phyloP scores from a whole-genome alignment of 805 yeast species.

The Sugiyamaella floridensis region DNA sequence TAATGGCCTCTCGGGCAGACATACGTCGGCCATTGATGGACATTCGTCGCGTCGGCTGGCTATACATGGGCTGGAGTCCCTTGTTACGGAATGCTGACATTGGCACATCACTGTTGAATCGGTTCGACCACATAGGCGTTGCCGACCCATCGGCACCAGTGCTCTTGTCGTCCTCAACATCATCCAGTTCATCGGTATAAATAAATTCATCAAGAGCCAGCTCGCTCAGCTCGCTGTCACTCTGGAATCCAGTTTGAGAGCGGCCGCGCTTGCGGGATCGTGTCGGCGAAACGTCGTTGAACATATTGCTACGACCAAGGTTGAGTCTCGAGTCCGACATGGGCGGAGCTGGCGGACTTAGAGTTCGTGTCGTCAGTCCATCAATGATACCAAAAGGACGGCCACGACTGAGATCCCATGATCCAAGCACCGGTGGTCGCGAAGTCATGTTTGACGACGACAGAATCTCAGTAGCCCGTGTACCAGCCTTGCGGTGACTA shows the following conservation, averaged over 20 bases:
- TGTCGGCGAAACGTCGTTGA: neutral
- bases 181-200: conserved; percentile 82
- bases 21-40: conserved; percentile 12
- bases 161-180: conserved; percentile 50
- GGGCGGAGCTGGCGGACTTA: conserved; percentile 43
- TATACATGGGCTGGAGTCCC: conserved; percentile 35
- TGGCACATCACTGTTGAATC: conserved; percentile 53
- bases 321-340: conserved; percentile 7
- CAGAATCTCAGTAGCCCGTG: conserved; percentile 86
- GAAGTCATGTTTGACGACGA: conserved; percentile 78
- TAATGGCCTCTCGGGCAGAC: conserved; percentile 21
- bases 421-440: conserved; percentile 86
- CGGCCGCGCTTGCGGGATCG: conserved; percentile 13
- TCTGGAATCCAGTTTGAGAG: conserved; percentile 17
- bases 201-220: conserved; percentile 70
- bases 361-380: conserved; percentile 82
- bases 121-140: conserved; percentile 32
- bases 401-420: conserved; percentile 72
- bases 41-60: conserved; percentile 19
- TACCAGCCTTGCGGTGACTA: conserved; percentile 54
- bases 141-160: conserved; percentile 26
- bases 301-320: conserved; percentile 3
- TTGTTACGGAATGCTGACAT: conserved; percentile 87
- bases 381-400: conserved; percentile 92
- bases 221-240: conserved; percentile 38